Conservation (phyloP, 2,329 filamentous ascomycete genomes). For the Colletotrichum eremochloae region DNA sequence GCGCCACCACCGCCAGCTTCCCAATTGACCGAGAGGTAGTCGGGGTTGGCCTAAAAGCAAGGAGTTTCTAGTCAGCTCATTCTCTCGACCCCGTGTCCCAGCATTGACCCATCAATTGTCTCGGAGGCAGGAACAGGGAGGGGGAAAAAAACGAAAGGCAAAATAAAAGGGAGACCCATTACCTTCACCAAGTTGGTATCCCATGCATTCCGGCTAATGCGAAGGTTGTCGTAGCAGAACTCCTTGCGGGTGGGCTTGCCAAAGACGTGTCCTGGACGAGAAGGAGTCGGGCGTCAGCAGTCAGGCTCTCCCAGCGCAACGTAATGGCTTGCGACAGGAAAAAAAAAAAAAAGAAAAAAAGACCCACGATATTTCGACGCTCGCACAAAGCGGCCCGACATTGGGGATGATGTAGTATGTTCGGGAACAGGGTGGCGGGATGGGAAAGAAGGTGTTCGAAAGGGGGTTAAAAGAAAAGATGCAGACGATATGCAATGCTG, state of each 20-base stretch:
- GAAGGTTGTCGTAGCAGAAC: slow-evolving; percentile 97
- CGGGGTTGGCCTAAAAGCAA: slow-evolving; percentile 83
- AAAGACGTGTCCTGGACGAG: slow-evolving; percentile 89
- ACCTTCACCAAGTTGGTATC: slow-evolving; percentile 99
- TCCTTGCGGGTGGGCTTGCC: slow-evolving; percentile 96
- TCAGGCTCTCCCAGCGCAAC: slow-evolving; percentile 46
- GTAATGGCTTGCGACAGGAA: slow-evolving; percentile 45
- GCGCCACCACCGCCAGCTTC: slow-evolving; percentile 95
- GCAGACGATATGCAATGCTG: slow-evolving; percentile 36
- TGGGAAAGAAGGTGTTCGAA: neutral
- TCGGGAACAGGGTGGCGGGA: slow-evolving; percentile 9
- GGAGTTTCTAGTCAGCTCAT: slow-evolving; percentile 22
- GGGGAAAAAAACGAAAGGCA: neutral
- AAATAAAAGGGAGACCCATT: slow-evolving; percentile 47
- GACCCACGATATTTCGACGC: slow-evolving; percentile 77
- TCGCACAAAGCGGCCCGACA: slow-evolving; percentile 76
- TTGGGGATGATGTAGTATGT: slow-evolving; percentile 49
- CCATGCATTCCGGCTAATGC: slow-evolving; percentile 98
- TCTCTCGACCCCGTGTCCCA: neutral
- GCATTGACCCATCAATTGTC: slow-evolving; percentile 23
- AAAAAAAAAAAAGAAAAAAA: neutral
- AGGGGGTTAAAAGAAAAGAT: slow-evolving; percentile 5
- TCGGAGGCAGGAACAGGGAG: neutral
- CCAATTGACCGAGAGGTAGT: slow-evolving; percentile 98
- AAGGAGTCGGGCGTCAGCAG: slow-evolving; percentile 40